Base-by-base conservation (phyloP, 352 stramenopile genomes). In the Phytopythium chamaehyphon region DNA sequence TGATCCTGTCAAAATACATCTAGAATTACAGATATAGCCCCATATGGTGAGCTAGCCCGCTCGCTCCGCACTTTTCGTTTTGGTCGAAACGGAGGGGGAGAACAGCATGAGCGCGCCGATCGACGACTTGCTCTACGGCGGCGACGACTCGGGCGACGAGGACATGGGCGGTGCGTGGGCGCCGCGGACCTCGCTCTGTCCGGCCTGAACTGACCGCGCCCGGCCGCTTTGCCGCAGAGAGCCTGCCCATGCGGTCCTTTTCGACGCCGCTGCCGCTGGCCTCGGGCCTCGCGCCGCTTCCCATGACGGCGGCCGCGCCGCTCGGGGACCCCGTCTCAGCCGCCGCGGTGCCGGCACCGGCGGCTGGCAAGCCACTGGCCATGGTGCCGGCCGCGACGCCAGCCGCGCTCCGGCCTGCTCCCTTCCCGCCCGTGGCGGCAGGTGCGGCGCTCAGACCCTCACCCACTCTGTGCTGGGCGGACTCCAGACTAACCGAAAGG, bases 71-170 rank as follows among this genome's bases (percentile, higher is more conserved):
- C 45, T 51, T 51, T 51, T 51, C 45, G 45, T 40, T 51, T 53
- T 53, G 16, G 31, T 33, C 46, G 46, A 43, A 33, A 33, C 33
- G 31, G 37, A 57, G 18, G 33, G 42, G 21, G 39, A 33, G 40
- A 47, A 48, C 14, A 63, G 18, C 23, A 93, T 93, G 83, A 93
- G 84, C 55, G 84, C 84, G 36, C 84, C 79, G 28, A 90, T 94
- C 40, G 84, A 94, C 54, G 76, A 92, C 56, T 58, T 94, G 51
- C 66, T 94, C 45, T 94, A 82, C 59, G 81, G 77, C 42, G 81
- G 76, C 52, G 81, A 92, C 38, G 83, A 94, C 64, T 90, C 82
- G 24, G 82, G 82, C 40, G 82, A 92, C 47, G 82, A 92, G 37
- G 78, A 88, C 4, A 76, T 91, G 62, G 69, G 59, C 48, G 54